These are phyloP conservation scores for Fusarium torreyae DNA, from an alignment of 2,329 filamentous ascomycete genomes.

Conservation along the genomic window DNA sequence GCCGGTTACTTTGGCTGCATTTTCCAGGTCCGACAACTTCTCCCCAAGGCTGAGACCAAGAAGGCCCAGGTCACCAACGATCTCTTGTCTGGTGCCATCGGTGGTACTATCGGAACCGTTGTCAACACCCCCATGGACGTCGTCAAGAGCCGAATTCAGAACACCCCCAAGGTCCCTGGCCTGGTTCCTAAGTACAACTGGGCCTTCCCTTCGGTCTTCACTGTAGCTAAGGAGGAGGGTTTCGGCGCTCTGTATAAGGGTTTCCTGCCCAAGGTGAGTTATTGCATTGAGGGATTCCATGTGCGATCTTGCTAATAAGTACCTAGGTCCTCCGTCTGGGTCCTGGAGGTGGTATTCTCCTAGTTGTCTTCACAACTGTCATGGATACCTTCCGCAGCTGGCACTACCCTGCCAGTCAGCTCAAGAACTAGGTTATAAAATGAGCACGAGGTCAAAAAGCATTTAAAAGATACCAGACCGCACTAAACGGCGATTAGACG, in stretches of 20 bases:
- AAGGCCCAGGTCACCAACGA: constrained; percentile 87
- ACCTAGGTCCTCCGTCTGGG: constrained; percentile 64
- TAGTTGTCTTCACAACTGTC: constrained; percentile 89
- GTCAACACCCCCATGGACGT: constrained; percentile 97
- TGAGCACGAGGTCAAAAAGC: constrained; percentile 14
- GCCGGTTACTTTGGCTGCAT: constrained; percentile 98
- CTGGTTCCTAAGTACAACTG: constrained; percentile 96
- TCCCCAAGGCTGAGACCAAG: constrained; percentile 88
- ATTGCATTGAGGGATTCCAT: constrained; percentile 45
- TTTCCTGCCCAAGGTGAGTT: constrained; percentile 94
- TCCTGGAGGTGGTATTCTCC: constrained; percentile 76
- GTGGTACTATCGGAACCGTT: constrained; percentile 90
- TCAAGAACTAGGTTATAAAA: constrained; percentile 19
- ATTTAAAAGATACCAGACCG: constrained; percentile 40
- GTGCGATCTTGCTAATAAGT: constrained; percentile 10
- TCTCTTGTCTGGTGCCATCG: constrained; percentile 86
- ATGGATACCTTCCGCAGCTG: constrained; percentile 91
- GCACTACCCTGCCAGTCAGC: constrained; percentile 49
- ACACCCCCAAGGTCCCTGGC: constrained; percentile 87
- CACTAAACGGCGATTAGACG: constrained; percentile 26
- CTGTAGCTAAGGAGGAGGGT: constrained; percentile 93
- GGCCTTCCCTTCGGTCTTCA: constrained; percentile 90
- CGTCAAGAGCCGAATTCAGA: constrained; percentile 98
- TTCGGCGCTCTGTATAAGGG: constrained; percentile 96
- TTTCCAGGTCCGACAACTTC: constrained; percentile 90